Evolutionary conservation across 1,284 basidiomycete genomes (phyloP).

Genomic region (Ceratobasidium theobromae): DNA sequence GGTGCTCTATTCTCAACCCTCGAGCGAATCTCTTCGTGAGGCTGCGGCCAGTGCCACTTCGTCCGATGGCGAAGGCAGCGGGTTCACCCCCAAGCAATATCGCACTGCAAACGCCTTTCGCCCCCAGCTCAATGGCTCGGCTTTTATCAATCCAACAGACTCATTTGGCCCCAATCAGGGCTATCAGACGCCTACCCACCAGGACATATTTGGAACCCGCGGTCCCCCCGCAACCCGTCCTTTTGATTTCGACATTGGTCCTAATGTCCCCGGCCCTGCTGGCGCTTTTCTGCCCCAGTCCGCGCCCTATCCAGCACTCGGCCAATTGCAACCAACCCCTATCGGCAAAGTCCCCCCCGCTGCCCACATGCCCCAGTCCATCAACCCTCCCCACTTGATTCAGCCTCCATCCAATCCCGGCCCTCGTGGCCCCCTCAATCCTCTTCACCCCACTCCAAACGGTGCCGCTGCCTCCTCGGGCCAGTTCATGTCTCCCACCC

Average conservation of each 20-base stretch:
- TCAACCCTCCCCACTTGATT: slow-evolving; percentile 3
- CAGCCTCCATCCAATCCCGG: slow-evolving; percentile 4
- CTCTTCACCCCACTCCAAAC: slow-evolving; percentile 24
- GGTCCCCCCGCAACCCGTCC: background rate
- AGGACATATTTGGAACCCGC: slow-evolving; percentile 29
- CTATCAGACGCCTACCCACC: slow-evolving; percentile 27
- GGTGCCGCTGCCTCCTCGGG: slow-evolving; percentile 22
- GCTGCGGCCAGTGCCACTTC: slow-evolving; percentile 5
- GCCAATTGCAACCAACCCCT: slow-evolving; percentile 1
- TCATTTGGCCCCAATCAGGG: slow-evolving; percentile 17
- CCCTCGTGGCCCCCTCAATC: slow-evolving; percentile 19
- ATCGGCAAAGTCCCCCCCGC: slow-evolving; percentile 11
- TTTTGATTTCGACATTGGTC: slow-evolving; percentile 26
- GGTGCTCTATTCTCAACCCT: slow-evolving; percentile 13
- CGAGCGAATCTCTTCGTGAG: slow-evolving; percentile 28
- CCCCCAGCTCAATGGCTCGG: too few relatives aligned
- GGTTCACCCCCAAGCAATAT: slow-evolving; percentile 28
- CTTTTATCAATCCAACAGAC: slow-evolving; percentile 2
- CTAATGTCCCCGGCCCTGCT: slow-evolving; percentile 22
- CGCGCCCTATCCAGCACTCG: slow-evolving; percentile 9
- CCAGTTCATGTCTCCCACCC: slow-evolving; percentile 23
- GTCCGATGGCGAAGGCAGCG: slow-evolving; percentile 21
- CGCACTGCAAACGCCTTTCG: slow-evolving; percentile 26
- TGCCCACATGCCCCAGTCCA: slow-evolving; percentile 35
- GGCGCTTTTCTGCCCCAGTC: slow-evolving; percentile 11